These are phyloP conservation scores for Tricholoma terreum DNA, from an alignment of 768 basidiomycete genomes.

Conservation along the genomic window DNA sequence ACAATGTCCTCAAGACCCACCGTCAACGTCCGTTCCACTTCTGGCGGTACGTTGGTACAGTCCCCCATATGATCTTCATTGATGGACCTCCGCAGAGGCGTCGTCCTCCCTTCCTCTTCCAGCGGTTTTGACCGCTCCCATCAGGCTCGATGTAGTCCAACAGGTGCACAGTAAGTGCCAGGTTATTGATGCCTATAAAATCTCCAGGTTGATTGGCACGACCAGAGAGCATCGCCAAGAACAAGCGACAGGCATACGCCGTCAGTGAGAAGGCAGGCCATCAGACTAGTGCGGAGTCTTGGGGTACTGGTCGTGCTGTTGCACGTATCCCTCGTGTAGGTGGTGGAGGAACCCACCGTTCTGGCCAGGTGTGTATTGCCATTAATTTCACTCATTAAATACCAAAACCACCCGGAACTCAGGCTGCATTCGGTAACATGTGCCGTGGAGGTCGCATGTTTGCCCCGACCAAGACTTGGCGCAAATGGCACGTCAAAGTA, in stretches of 20 bases:
- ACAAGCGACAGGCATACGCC: conserved; percentile 95
- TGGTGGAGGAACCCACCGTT: conserved; percentile 97
- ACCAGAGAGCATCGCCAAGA: conserved; percentile 95
- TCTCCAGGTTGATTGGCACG: conserved; percentile 10
- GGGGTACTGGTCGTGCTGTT: conserved; percentile 99
- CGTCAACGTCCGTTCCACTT: conserved; percentile 74
- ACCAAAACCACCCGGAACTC: conserved; percentile 4
- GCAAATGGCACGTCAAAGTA: conserved; percentile 99
- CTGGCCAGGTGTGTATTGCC: conserved; percentile 72
- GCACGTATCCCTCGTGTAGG: conserved; percentile 99
- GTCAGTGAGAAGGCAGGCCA: conserved; percentile 98
- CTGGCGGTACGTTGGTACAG: conserved; percentile 57
- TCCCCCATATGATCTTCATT: conserved; percentile 4
- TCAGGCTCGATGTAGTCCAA: conserved; percentile 96
- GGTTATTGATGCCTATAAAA: background rate
- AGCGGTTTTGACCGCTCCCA: conserved; percentile 96
- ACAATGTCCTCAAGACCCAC: conserved; percentile 92
- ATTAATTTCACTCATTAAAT: background rate
- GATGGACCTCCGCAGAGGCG: conserved; percentile 51
- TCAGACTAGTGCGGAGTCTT: conserved; percentile 98
- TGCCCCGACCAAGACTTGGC: conserved; percentile 98
- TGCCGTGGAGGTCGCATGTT: conserved; percentile 99
- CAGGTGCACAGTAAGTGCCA: conserved; percentile 95
- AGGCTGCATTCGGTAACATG: conserved; percentile 99
- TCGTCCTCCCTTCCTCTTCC: conserved; percentile 90